Evolutionary conservation across 768 basidiomycete species (phyloP).

Genomic region (Rickenella mellea): DNA sequence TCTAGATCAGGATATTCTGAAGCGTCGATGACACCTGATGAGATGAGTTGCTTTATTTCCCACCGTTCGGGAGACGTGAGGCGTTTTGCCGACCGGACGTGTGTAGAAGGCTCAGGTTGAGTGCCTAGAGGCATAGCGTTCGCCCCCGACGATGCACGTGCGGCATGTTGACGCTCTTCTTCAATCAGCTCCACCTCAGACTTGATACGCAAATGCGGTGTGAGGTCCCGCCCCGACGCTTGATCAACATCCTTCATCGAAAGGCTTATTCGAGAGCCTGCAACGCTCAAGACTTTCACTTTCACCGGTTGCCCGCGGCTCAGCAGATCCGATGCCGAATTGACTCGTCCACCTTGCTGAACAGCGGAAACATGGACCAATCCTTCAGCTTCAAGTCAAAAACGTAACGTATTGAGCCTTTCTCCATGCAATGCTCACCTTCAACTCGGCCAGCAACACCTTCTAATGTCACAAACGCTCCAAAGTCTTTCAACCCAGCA

Average conservation of each 20-base stretch:
- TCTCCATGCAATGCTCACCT: slow-evolving; percentile 42
- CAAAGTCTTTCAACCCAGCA: slow-evolving; percentile 85
- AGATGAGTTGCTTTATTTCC: slow-evolving; percentile 99
- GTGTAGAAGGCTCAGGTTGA: slow-evolving; percentile 29
- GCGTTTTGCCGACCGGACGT: slow-evolving; percentile 74
- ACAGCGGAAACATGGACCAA: slow-evolving; percentile 96
- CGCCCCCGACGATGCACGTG: slow-evolving; percentile 66
- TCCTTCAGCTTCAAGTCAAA: slow-evolving; percentile 36
- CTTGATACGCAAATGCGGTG: slow-evolving; percentile 90
- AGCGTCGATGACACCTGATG: slow-evolving; percentile 85
- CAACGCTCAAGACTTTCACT: slow-evolving; percentile 93
- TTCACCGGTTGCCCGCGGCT: slow-evolving; percentile 80
- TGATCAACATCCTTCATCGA: slow-evolving; percentile 99
- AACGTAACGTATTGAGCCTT: slow-evolving; percentile 4
- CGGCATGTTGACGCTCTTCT: slow-evolving; percentile 58
- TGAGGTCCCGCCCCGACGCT: slow-evolving; percentile 77
- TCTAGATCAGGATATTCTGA: slow-evolving; percentile 93
- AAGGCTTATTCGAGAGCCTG: slow-evolving; percentile 69
- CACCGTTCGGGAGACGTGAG: slow-evolving; percentile 95
- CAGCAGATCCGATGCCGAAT: slow-evolving; percentile 80
- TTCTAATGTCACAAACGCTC: slow-evolving; percentile 87
- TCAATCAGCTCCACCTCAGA: slow-evolving; percentile 84
- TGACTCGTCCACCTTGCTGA: slow-evolving; percentile 74
- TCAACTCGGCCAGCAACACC: slow-evolving; percentile 80
- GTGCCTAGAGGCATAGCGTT: slow-evolving; percentile 77